Base-by-base conservation (phyloP, 495 filamentous ascomycete genomes). In the Penicillium fimorum region DNA sequence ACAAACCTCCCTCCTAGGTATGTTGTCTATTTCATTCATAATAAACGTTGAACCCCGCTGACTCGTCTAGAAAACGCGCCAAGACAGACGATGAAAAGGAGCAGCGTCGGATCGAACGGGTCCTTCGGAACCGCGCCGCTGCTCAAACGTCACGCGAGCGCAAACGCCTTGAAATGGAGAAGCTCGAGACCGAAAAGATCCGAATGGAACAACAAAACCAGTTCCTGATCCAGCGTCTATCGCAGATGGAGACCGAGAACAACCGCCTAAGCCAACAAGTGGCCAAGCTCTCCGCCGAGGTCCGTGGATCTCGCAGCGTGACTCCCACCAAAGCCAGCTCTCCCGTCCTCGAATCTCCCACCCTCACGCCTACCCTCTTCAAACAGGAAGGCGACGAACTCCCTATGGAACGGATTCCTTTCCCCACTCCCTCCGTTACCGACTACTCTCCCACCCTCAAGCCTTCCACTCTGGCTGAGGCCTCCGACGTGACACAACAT, bases 61-160 rank as follows among this genome's bases (percentile, higher is more conserved):
- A 44, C 35, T 49, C 33, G 43, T 45, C 35, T 53, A 93, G 90
- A 55, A 98, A 98, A 83, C 92, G 94, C 56, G 94, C 94, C 64
- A 98, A 97, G 83, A 98, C 94, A 27, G 92, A 96, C 53, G 94
- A 96, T 69, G 94, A 98, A 73, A 98, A 98, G 74, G 94, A 97
- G 74, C 94, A 98, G 74, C 88, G 94, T 45, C 89, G 94, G 50
- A 93, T 97, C 61, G 94, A 98, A 78, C 91, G 94, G 50, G 93
- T 98, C 41, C 88, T 97, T 60, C 86, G 94, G 37, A 98, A 98
- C 73, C 91, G 94, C 58, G 88, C 90, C 49, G 94, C 94, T 38
- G 94, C 94, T 41, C 94, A 97, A 78, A 96, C 92, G 50, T 97
- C 93, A 13, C 82, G 94, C 33, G 94, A 97, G 74, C 88, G 94